These are phyloP conservation scores for Gyromitra esculenta DNA, from an alignment of 2,329 filamentous ascomycete species.

Conservation along the genomic window DNA sequence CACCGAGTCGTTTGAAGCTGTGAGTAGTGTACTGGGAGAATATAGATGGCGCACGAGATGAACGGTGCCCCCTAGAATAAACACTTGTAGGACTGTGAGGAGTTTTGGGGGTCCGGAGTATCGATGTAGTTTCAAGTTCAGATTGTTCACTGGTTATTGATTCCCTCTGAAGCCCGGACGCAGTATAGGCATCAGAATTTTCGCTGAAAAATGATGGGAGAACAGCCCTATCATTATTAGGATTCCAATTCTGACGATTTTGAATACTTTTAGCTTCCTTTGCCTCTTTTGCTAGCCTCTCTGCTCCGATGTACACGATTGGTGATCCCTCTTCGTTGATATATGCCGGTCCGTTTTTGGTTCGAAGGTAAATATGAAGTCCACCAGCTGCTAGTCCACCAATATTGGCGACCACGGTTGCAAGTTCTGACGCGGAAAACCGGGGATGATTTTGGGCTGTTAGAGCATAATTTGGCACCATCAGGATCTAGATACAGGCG, in stretches of 20 bases:
- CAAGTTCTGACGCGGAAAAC: slow-evolving; percentile 18
- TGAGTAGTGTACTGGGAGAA: slow-evolving; percentile 45
- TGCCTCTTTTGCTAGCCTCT: slow-evolving; percentile 6
- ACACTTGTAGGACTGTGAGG: slow-evolving; percentile 32
- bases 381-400: slow-evolving; percentile 29
- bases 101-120: background rate
- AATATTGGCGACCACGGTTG: slow-evolving; percentile 40
- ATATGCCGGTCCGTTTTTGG: slow-evolving; percentile 1
- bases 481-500: slow-evolving; percentile 38
- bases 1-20: slow-evolving; percentile 44
- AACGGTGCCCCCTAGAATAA: slow-evolving; percentile 27
- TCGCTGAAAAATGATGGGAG: slow-evolving; percentile 27
- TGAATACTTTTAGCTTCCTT: background rate
- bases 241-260: background rate
- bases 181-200: slow-evolving; percentile 22
- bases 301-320: background rate
- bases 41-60: slow-evolving; percentile 32
- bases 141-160: slow-evolving; percentile 1
- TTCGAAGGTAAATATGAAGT: slow-evolving; percentile 41
- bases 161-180: background rate
- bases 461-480: slow-evolving; percentile 49
- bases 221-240: background rate
- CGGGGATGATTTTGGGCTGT: slow-evolving; percentile 29
- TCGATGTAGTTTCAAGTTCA: slow-evolving; percentile 11
- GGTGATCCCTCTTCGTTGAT: background rate